Evolutionary conservation across 495 filamentous ascomycete species (phyloP), one percentile per base, ranked within the genome.

Genomic region (Recurvomyces mirabilis): DNA sequence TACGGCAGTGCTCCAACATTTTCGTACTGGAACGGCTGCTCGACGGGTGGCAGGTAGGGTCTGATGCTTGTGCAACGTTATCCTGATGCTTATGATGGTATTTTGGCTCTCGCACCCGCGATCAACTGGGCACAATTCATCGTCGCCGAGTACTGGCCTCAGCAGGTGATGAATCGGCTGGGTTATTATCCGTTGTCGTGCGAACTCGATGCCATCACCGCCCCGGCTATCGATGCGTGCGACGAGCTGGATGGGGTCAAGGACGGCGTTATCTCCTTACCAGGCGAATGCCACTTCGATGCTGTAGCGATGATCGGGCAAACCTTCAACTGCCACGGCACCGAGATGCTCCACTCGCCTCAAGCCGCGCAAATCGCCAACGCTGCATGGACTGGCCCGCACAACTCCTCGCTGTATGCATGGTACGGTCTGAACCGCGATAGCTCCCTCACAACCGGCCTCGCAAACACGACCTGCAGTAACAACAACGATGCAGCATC

Each of bases 211-310:
- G 46, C 34, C 11, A 60, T 65, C 41, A 38, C 14, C 15, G 13
- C 39, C 14, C 59, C 53, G 17, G 55, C 51, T 14, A 43, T 68
- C 5, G 46, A 47, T 20, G 52, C 44, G 14, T 69, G 66, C 48
- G 66, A 69, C 49, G 31, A 41, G 45, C 44, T 65, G 9, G 66
- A 67, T 54, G 66, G 66, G 13, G 55, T 61, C 19, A 46, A 42
- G 29, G 66, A 69, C 46, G 64, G 64, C 33, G 30, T 69, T 6
- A 55, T 69, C 37, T 39, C 47, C 12, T 60, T 63, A 14, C 62
- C 64, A 11, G 53, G 55, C 1, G 45, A 47, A 1, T 69, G 66
- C 53, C n/a, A 37, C 22, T 68, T 65, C 47, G 55, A 67, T 36
- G 56, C 65, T 26, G 32, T 32, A 11, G 42, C 29, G 4, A 26